A percentile compares a stretch with the other conserved stretches of the same genome.
Conservation (phyloP, 2,329 filamentous ascomycete species). For the Grosmannia huntii region DNA sequence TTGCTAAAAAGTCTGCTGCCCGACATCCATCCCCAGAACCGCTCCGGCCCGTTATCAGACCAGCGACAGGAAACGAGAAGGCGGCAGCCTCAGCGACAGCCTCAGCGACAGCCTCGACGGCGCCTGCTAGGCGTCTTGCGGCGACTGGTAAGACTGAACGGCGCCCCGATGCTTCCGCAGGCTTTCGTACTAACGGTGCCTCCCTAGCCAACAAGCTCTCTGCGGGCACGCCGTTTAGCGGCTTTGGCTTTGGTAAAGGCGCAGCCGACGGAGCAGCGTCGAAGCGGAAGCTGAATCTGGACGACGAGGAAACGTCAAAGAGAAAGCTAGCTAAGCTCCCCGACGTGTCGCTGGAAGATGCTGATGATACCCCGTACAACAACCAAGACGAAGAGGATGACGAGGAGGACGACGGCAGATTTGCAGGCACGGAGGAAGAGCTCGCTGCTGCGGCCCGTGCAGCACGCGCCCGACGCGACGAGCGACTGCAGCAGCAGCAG, state of each 20-base stretch:
- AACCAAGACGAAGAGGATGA: constrained; percentile 51
- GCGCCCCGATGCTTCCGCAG: too few species aligned
- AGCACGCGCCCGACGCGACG: constrained; percentile 73
- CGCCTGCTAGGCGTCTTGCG: not conserved
- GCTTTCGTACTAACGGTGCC: not conserved
- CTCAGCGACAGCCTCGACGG: not conserved
- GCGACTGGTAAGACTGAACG: constrained; percentile 2
- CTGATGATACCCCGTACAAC: constrained; percentile 46
- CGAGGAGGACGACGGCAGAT: constrained; percentile 62
- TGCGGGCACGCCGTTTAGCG: constrained; percentile 53
- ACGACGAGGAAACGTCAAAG: constrained; percentile 74
- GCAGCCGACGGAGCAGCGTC: constrained; percentile 46
- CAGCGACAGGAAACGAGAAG: constrained; percentile 21
- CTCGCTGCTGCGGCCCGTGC: constrained; percentile 73
- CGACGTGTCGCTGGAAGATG: constrained; percentile 53
- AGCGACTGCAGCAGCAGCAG: constrained; percentile 41
- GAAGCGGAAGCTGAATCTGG: constrained; percentile 70
- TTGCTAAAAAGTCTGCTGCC: constrained; percentile 63
- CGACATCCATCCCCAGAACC: constrained; percentile 41
- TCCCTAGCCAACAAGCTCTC: not conserved
- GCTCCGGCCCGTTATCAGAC: constrained; percentile 33
- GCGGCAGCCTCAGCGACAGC: not conserved
- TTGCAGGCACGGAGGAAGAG: constrained; percentile 76
- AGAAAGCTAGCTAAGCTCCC: constrained; percentile 89
- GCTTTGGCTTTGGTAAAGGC: constrained; percentile 63